Base-by-base conservation (phyloP, 2,329 filamentous ascomycete genomes). In the Aureobasidium lini region DNA sequence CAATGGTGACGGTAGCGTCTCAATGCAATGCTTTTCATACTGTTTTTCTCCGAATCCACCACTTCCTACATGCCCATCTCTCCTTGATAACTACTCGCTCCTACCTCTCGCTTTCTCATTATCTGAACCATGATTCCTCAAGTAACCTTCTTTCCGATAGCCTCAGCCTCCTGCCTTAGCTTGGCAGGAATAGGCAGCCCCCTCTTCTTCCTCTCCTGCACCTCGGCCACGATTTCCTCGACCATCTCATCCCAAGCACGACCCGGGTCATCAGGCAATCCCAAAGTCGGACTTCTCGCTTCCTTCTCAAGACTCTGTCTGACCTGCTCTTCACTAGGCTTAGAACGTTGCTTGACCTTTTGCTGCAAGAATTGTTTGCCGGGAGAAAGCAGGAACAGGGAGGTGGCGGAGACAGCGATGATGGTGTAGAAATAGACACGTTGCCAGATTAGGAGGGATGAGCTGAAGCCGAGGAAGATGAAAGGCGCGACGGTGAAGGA, bases 361-460 rank as follows among this genome's bases (percentile, higher is more conserved):
- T 69, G 37, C 50, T 62, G 59, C 29, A 74, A 69, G 61, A 70
- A 75, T 4, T 76, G 73, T 71, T 92, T 95, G 2, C 84, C 88
- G 0, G 90, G 90, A 1, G 88, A 90, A 42, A 85, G 82, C 69
- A 97, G 96, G 76, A 96, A 87, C 7, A 78, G 82, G 60, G 92
- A 83, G 16, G 85, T 83, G 0, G 75, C 71, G 9, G 78, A 73
- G 1, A 88, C 88, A 64, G 85, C 86, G 62, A 92, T 69, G 58
- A 94, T 78, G 34, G 83, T 85, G 73, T 95, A 99, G 76, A 91
- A 97, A 75, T 96, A 94, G 37, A 96, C 88, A 43, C 89, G 84
- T 0, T 83, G 76, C 94, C 94, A 99, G 60, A 89, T 86, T 2
- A 79, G 76, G 43, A 95, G 73, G 9, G 87, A 92, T 62, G 84